These are phyloP conservation scores for Lasiodiplodia sp. DNA, from an alignment of 2,329 filamentous ascomycete species.

Conservation along the genomic window DNA sequence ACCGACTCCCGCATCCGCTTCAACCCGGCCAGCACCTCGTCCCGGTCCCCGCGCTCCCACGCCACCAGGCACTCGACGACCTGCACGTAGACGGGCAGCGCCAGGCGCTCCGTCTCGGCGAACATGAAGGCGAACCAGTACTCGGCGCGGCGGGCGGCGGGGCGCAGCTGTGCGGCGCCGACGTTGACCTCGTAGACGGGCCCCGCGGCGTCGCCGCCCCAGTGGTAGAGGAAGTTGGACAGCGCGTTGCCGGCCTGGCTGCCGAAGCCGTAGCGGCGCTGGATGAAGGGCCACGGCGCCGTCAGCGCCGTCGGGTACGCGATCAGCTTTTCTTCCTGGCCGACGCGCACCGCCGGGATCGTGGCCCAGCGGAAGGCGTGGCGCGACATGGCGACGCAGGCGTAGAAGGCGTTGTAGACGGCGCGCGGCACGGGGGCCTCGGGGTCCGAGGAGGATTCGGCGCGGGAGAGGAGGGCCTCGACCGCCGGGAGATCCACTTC, in stretches of 20 bases:
- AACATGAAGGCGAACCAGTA: slow-evolving; percentile 5
- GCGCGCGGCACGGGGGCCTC: background rate
- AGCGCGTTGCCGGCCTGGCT: slow-evolving; percentile 1
- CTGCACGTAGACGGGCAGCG: background rate
- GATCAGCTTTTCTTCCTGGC: background rate
- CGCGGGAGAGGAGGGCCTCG: background rate
- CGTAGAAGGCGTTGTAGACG: background rate
- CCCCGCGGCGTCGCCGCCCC: background rate
- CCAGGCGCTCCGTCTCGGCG: slow-evolving; percentile 2
- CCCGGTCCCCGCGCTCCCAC: background rate
- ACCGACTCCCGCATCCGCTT: background rate
- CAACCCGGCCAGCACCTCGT: background rate
- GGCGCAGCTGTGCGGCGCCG: background rate
- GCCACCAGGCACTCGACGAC: background rate
- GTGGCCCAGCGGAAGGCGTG: slow-evolving; percentile 8
- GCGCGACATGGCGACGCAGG: background rate
- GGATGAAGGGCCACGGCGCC: background rate
- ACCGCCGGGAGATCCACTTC: background rate
- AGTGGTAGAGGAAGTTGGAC: slow-evolving; percentile 3
- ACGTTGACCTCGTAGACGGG: slow-evolving; percentile 18
- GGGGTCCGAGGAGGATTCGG: too few species aligned
- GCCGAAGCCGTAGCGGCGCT: background rate
- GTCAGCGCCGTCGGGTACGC: background rate
- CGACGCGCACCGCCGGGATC: background rate
- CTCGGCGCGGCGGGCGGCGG: background rate